Evolutionary conservation across 2,329 filamentous ascomycete genomes (phyloP), one percentile per base, ranked within the genome.

Genomic region (Colletotrichum cereale): DNA sequence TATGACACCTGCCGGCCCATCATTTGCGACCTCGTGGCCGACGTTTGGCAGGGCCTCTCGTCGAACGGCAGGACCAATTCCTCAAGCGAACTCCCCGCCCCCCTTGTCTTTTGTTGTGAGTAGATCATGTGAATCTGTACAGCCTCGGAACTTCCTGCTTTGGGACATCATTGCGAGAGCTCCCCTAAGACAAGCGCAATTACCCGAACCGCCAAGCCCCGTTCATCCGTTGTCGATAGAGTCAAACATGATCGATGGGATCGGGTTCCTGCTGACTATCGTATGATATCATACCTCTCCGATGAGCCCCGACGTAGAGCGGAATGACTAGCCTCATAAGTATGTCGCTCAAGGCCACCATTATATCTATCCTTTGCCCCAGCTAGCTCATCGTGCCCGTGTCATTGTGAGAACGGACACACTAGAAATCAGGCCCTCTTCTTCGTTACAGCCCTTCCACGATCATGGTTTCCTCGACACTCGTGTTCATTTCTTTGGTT

Each of bases 1-100:
- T 38, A 24, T 72, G 69, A 69, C 58, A 69, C 58, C 65, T 64
- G n/a, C n/a, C n/a, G n/a, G n/a, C n/a, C n/a, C n/a, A n/a, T n/a
- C n/a, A n/a, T n/a, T n/a, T n/a, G n/a, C n/a, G n/a, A n/a, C n/a
- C n/a, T n/a, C n/a, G n/a, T n/a, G n/a, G n/a, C n/a, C n/a, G n/a
- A n/a, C n/a, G n/a, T n/a, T n/a, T n/a, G n/a, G n/a, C n/a, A 7
- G n/a, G 34, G 47, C 26, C n/a, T 18, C 5, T 12, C 29, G 16
- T 44, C 11, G 4, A 18, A 47, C 21, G 10, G 38, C 48, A 34
- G 48, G 26, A 26, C 34, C 16, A 2, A 2, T 18, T 10, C 11
- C 21, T 8, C 44, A 0, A 12, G 44, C 24, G 31, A n/a, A 5
- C 29, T 11, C 29, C n/a, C n/a, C n/a, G n/a, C n/a, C n/a, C n/a